Base-by-base conservation (phyloP, 768 basidiomycete genomes). In the Neoboletus brunneissimus region DNA sequence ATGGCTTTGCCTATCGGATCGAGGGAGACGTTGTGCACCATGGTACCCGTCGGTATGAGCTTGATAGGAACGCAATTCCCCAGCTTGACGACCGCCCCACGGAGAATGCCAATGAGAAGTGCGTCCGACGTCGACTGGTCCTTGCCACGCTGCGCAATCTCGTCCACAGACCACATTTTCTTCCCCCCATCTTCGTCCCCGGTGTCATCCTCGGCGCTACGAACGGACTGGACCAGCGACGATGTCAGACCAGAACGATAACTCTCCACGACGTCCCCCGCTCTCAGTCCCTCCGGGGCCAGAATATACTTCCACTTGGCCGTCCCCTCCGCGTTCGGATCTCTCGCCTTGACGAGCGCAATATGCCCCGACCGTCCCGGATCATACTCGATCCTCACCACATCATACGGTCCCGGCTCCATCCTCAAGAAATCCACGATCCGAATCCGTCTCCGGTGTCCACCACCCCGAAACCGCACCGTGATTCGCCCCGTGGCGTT, bases 351-450 rank as follows among this genome's bases (percentile, higher is more conserved):
- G 67, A 98, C 68, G 57, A 99, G 81, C 2, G 97, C 96, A 67
- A 99, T 96, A 71, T 99, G 97, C 8, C 91, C 93, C 35, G 87
- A 90, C 43, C 97, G 81, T 5, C 90, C 90, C 0, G 97, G 97
- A 76, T 98, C 97, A 67, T 96, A 99, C 75, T 98, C 97, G 62
- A 99, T 91, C 46, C 97, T 83, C 4, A 95, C 81, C 44, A 98
- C 94, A 62, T 95, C 91, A 66, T 91, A 90, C 35, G 87, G 75
- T 10, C 96, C 96, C 1, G 83, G 77, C 56, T 87, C 85, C n/a
- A 75, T 73, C 52, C 97, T 82, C 71, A 78, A 74, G 66, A 96
- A 98, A 73, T 99, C 97, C 52, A 99, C 74, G 38, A 85, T 79
- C 31, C 97, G 86, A 57, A 96, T 85, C 34, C 97, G 85, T 56